Percentiles rank a stretch among this genome's conserved stretches.
Conservation (phyloP, 352 stramenopile genomes). For the Phytophthora pisi region DNA sequence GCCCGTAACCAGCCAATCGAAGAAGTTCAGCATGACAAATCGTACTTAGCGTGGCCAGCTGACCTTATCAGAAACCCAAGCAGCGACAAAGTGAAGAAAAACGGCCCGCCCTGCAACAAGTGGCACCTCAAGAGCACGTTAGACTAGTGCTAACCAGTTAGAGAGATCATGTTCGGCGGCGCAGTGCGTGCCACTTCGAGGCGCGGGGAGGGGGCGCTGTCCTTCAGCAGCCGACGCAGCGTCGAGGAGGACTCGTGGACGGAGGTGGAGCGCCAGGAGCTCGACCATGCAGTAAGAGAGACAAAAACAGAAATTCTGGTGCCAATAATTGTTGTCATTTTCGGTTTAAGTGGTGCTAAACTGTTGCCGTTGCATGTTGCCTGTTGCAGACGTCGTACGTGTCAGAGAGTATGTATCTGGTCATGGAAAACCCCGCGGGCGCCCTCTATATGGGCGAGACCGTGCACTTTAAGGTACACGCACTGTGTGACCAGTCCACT, state of each 20-base stretch:
- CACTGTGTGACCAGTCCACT: conserved; percentile 66
- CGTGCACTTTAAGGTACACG: conserved; percentile 78
- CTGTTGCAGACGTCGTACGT: conserved; percentile 66
- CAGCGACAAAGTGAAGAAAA: conserved; percentile 10
- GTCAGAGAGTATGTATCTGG: conserved; percentile 82
- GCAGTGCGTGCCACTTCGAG: conserved; percentile 4
- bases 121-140: background rate
- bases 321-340: background rate
- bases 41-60: conserved; percentile 12
- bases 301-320: background rate
- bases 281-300: conserved; percentile 69
- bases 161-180: conserved; percentile 21
- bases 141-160: conserved; percentile 3
- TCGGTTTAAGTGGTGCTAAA: background rate
- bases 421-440: conserved; percentile 69
- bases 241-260: conserved; percentile 88
- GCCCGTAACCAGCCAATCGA: conserved; percentile 7
- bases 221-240: conserved; percentile 28
- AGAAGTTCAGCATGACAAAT: conserved; percentile 19
- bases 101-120: background rate
- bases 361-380: background rate
- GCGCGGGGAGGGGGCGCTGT: conserved; percentile 5
- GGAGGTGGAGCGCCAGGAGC: conserved; percentile 78
- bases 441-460: conserved; percentile 64
- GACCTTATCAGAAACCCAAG: conserved; percentile 26